Conservation (phyloP, 192 early-diverging fungal species). For the Coemansia sp. region DNA sequence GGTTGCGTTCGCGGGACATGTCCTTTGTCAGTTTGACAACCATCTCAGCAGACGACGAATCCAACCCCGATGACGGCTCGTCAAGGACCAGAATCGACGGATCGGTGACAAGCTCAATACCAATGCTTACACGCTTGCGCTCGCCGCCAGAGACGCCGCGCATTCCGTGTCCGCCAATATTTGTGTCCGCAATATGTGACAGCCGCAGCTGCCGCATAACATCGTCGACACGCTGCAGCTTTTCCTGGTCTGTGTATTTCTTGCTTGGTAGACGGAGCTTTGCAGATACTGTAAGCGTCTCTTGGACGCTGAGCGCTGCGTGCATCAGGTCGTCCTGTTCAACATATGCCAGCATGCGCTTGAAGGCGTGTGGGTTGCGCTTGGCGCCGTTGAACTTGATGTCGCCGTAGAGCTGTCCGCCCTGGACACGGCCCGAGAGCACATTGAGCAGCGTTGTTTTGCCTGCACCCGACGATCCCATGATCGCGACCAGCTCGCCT, state of each 20-base stretch:
- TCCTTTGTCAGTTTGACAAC: conserved; percentile 58
- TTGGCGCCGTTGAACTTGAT: conserved; percentile 55
- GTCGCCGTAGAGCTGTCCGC: conserved; percentile 57
- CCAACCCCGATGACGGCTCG: conserved; percentile 65
- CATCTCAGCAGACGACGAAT: conserved; percentile 60
- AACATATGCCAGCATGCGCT: conserved; percentile 51
- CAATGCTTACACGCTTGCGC: conserved; percentile 52
- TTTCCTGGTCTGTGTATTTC: conserved; percentile 52
- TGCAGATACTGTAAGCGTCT: conserved; percentile 70
- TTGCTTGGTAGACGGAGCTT: conserved; percentile 61
- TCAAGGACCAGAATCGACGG: conserved; percentile 55
- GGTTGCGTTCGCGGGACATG: conserved; percentile 57
- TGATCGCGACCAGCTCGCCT: conserved; percentile 80
- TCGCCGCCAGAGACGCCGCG: conserved; percentile 57
- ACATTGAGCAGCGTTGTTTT: conserved; percentile 83
- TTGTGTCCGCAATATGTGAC: conserved; percentile 54
- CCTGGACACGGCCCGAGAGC: conserved; percentile 63
- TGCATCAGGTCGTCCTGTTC: conserved; percentile 57
- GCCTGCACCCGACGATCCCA: conserved; percentile 91
- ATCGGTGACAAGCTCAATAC: conserved; percentile 51
- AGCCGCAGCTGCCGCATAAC: conserved; percentile 65
- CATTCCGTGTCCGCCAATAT: conserved; percentile 38
- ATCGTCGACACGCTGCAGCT: conserved; percentile 58
- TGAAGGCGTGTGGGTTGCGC: conserved; percentile 38
- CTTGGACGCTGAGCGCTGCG: conserved; percentile 66